phyloP scores from a whole-genome alignment of 345 rosid genomes.

The Acer campestre region DNA sequence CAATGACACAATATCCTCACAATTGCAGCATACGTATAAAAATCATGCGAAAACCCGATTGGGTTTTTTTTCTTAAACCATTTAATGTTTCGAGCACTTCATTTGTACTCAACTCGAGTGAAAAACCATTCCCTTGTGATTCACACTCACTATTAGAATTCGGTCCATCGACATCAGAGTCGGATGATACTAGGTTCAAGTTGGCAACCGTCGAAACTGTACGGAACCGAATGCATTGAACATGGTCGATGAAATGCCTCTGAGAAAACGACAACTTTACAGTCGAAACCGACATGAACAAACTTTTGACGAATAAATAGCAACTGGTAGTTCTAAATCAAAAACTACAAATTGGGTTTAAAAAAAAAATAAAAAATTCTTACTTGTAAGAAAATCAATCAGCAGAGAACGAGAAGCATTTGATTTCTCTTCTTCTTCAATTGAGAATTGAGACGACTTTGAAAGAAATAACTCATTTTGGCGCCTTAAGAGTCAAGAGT shows the following conservation, averaged over 20 bases:
- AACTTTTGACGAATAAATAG: too few species aligned
- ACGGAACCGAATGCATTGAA: slow-evolving; percentile 27
- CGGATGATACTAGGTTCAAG: slow-evolving; percentile 26
- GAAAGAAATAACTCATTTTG: too few species aligned
- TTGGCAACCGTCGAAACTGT: slow-evolving; percentile 28
- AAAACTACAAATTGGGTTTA: too few species aligned
- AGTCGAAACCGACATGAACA: slow-evolving; percentile 35
- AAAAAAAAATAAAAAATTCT: too few species aligned
- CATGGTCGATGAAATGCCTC: slow-evolving; percentile 15
- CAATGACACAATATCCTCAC: slow-evolving; percentile 42
- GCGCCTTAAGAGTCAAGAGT: too few species aligned
- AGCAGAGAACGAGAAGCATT: too few species aligned
- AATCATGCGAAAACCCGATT: slow-evolving; percentile 41
- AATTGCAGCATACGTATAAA: slow-evolving; percentile 44
- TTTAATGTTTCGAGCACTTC: slow-evolving; percentile 39
- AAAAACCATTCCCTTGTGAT: neutral
- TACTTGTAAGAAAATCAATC: too few species aligned
- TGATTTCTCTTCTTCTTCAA: too few species aligned
- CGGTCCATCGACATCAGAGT: slow-evolving; percentile 24
- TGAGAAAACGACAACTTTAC: slow-evolving; percentile 11
- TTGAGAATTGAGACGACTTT: too few species aligned
- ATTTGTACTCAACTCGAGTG: slow-evolving; percentile 32
- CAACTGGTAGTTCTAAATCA: too few species aligned
- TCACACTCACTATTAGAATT: slow-evolving; percentile 3
- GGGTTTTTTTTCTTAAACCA: slow-evolving; percentile 43